Percentiles rank a stretch among this genome's conserved stretches.
phyloP scores from a whole-genome alignment of 768 basidiomycete species.

The Auriscalpium microsporum region DNA sequence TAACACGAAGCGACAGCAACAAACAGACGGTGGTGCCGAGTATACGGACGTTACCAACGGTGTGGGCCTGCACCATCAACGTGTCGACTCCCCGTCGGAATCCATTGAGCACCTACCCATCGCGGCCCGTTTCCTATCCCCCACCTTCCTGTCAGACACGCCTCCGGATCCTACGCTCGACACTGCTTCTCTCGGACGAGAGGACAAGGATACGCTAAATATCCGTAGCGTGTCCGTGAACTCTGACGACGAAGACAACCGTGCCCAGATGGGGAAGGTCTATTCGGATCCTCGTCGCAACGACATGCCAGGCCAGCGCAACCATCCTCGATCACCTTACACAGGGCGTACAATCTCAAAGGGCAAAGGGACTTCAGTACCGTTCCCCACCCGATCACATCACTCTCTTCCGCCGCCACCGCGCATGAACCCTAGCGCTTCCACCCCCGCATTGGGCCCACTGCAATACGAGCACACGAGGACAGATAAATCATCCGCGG shows the following conservation, averaged over 20 bases:
- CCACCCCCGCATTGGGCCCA: slow-evolving; percentile 46
- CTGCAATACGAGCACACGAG: no score
- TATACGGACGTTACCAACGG: no score
- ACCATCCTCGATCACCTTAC: slow-evolving; percentile 74
- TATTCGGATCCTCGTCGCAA: slow-evolving; percentile 29
- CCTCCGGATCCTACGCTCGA: slow-evolving; percentile 25
- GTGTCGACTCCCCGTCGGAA: no score
- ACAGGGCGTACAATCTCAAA: slow-evolving; percentile 40
- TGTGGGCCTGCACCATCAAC: no score
- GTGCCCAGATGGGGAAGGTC: slow-evolving; percentile 42
- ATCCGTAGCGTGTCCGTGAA: slow-evolving; percentile 67
- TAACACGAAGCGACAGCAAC: no score
- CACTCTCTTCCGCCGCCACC: slow-evolving; percentile 65
- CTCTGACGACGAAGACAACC: slow-evolving; percentile 64
- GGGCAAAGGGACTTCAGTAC: slow-evolving; percentile 41
- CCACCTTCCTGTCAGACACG: slow-evolving; percentile 41
- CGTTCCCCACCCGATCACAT: slow-evolving; percentile 76
- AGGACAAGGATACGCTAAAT: slow-evolving; percentile 46
- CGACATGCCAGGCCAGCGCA: no score
- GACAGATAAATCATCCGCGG: no score
- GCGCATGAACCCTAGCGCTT: slow-evolving; percentile 44
- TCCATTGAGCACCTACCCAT: slow-evolving; percentile 76
- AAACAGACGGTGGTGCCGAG: no score
- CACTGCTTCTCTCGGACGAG: slow-evolving; percentile 25
- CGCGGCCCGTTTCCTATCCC: slow-evolving; percentile 86